Percentiles rank a stretch among this genome's conserved stretches.
These are phyloP conservation scores for Russula vinacea DNA, from an alignment of 768 basidiomycete species.

Conservation along the genomic window DNA sequence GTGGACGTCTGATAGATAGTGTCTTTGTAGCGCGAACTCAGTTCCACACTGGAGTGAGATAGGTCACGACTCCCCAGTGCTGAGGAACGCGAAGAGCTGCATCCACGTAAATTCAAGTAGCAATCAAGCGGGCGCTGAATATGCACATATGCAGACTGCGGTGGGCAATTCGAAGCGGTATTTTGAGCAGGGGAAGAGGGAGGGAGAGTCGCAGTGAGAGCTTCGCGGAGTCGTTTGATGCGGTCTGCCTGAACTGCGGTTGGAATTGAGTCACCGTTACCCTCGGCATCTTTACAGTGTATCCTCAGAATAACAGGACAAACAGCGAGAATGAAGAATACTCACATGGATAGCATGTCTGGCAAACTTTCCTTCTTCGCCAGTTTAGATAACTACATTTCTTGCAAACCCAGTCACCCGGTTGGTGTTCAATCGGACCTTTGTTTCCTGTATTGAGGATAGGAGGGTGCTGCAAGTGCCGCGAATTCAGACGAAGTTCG, in stretches of 20 bases:
- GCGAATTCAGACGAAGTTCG: slow-evolving; percentile 19
- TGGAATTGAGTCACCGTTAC: slow-evolving; percentile 84
- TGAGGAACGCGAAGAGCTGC: background rate
- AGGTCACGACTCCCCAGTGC: slow-evolving; percentile 5
- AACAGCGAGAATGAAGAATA: slow-evolving; percentile 26
- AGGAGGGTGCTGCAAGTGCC: slow-evolving; percentile 62
- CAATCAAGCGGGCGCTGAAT: slow-evolving; percentile 8
- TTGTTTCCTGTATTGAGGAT: slow-evolving; percentile 87
- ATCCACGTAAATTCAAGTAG: slow-evolving; percentile 8
- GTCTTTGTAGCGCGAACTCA: slow-evolving; percentile 45
- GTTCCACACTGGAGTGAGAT: slow-evolving; percentile 41
- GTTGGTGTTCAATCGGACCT: slow-evolving; percentile 80
- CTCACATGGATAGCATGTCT: slow-evolving; percentile 82
- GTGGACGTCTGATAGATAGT: slow-evolving; percentile 74
- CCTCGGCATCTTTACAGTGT: slow-evolving; percentile 63
- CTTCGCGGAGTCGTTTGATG: slow-evolving; percentile 72
- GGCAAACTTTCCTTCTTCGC: slow-evolving; percentile 84
- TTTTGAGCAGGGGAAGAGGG: slow-evolving; percentile 13
- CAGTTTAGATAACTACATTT: slow-evolving; percentile 88
- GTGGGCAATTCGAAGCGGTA: background rate
- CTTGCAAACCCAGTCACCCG: slow-evolving; percentile 58
- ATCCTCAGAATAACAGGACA: slow-evolving; percentile 19
- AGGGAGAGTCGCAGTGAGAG: slow-evolving; percentile 42
- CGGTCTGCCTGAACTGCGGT: slow-evolving; percentile 82
- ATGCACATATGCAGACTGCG: slow-evolving; percentile 5